These are phyloP conservation scores for Chimonanthus salicifolius DNA, from an alignment of 164 flowering plant genomes.

Conservation along the genomic window DNA sequence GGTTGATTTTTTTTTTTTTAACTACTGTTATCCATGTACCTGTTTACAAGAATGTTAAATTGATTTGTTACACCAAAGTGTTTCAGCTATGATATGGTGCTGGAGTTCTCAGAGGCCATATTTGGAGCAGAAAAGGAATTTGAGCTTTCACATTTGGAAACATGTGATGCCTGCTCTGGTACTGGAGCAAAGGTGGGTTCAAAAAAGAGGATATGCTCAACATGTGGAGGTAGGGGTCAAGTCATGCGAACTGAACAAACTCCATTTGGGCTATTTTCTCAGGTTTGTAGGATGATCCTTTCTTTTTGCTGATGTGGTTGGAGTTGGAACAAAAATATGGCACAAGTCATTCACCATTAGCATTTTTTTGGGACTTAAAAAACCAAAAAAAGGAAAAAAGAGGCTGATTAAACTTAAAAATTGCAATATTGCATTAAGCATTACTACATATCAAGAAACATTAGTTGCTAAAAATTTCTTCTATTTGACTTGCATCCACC, in stretches of 20 bases:
- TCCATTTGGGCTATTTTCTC: conserved; percentile 95
- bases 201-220: conserved; percentile 88
- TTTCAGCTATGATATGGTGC: conserved; percentile 82
- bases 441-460: no score
- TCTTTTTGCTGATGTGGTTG: not conserved
- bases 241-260: conserved; percentile 99
- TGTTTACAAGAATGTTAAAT: not conserved
- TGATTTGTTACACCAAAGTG: not conserved
- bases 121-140: conserved; percentile 94
- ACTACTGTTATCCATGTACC: not conserved
- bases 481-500: no score
- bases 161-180: conserved; percentile 80
- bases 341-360: no score
- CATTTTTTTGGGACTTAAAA: no score
- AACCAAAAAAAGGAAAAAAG: no score
- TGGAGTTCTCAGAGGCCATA: conserved; percentile 83
- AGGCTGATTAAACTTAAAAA: no score
- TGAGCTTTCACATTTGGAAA: conserved; percentile 86
- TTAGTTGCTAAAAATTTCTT: no score
- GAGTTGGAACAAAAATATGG: not conserved
- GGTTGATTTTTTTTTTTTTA: no score
- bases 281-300: conserved; percentile 36
- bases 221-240: conserved; percentile 98
- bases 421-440: no score
- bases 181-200: conserved; percentile 89